Evolutionary conservation across 2,329 filamentous ascomycete genomes (phyloP).

Genomic region (Neonectria sp.): DNA sequence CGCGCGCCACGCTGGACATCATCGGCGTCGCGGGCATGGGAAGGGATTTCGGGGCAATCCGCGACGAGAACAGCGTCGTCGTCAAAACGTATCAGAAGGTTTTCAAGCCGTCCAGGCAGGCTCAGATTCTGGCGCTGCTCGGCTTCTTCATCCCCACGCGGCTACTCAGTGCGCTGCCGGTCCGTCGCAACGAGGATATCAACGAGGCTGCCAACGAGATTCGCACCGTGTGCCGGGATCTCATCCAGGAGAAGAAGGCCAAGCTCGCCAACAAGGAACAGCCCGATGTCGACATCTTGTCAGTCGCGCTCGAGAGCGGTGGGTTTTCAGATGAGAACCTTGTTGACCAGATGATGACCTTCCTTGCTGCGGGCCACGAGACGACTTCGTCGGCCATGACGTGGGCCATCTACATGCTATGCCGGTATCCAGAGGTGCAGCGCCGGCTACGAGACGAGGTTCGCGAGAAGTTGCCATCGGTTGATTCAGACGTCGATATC

Average conservation of each 20-base stretch:
- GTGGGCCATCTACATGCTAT: slow-evolving; percentile 83
- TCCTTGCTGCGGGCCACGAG: slow-evolving; percentile 86
- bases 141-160: slow-evolving; percentile 74
- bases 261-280: slow-evolving; percentile 63
- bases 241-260: slow-evolving; percentile 80
- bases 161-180: slow-evolving; percentile 75
- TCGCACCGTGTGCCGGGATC: slow-evolving; percentile 74
- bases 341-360: slow-evolving; percentile 93
- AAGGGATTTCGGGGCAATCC: slow-evolving; percentile 77
- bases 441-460: slow-evolving; percentile 78
- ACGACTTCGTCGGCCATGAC: slow-evolving; percentile 83
- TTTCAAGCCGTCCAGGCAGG: slow-evolving; percentile 67
- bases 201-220: slow-evolving; percentile 70
- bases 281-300: slow-evolving; percentile 80
- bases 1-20: slow-evolving; percentile 80
- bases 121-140: slow-evolving; percentile 71
- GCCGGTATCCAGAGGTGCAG: slow-evolving; percentile 76
- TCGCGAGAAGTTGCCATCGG: slow-evolving; percentile 69
- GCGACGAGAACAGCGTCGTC: slow-evolving; percentile 72
- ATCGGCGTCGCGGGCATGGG: slow-evolving; percentile 82
- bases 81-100: slow-evolving; percentile 69
- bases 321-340: slow-evolving; percentile 84
- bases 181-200: slow-evolving; percentile 79
- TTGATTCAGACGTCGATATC: slow-evolving; percentile 54
- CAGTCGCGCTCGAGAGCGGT: slow-evolving; percentile 83